These are phyloP conservation scores for Carex arenaria DNA, from an alignment of 202 grass and related monocot species.

Conservation along the genomic window DNA sequence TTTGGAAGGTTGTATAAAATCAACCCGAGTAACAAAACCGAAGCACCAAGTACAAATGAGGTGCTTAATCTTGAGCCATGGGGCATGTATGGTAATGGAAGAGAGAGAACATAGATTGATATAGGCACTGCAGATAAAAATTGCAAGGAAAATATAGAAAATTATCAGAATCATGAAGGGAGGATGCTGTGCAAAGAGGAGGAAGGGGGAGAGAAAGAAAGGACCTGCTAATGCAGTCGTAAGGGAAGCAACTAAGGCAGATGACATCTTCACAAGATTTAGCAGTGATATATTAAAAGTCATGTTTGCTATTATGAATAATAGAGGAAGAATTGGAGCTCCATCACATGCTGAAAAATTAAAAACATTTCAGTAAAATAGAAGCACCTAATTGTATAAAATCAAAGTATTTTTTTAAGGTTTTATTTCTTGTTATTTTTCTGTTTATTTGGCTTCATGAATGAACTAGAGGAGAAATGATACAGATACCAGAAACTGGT, in stretches of 20 bases:
- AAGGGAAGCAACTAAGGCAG: slow-evolving; percentile 79
- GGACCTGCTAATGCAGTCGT: slow-evolving; percentile 70
- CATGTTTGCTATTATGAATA: slow-evolving; percentile 82
- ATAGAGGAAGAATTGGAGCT: slow-evolving; percentile 76
- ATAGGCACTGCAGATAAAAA: slow-evolving; percentile 58
- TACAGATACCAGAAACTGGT: background rate
- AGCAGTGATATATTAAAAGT: slow-evolving; percentile 86
- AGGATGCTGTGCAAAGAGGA: background rate
- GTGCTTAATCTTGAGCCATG: slow-evolving; percentile 41
- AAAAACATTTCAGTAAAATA: background rate
- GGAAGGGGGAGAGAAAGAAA: slow-evolving; percentile 9
- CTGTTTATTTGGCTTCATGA: background rate
- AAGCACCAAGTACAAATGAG: slow-evolving; percentile 51
- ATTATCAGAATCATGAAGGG: slow-evolving; percentile 7
- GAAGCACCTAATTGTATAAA: background rate
- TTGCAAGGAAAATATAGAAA: background rate
- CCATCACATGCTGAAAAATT: slow-evolving; percentile 69
- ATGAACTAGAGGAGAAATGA: background rate
- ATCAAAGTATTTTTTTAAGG: background rate
- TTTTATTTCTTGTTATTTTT: background rate
- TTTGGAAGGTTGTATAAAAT: slow-evolving; percentile 71
- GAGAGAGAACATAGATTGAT: slow-evolving; percentile 81
- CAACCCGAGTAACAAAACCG: slow-evolving; percentile 52
- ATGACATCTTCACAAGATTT: slow-evolving; percentile 88
- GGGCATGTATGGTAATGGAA: slow-evolving; percentile 80